Conservation (phyloP, 1,139 yeast species). For the Candida albicans region DNA sequence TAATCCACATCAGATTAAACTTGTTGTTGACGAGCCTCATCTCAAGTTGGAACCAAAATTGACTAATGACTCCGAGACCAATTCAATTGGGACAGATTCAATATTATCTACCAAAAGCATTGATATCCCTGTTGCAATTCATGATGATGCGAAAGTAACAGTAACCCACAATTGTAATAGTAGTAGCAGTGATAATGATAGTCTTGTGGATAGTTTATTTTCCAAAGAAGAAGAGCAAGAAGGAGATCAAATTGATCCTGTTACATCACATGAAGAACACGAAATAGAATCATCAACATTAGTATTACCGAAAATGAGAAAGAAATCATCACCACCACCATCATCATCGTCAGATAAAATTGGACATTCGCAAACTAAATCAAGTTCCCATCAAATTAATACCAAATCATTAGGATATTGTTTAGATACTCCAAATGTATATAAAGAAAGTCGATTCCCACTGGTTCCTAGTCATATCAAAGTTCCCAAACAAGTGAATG, state of each 20-base stretch:
- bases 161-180: background rate
- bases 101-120: background rate
- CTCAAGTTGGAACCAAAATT: background rate
- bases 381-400: slow-evolving; percentile 19
- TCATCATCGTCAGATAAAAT: background rate
- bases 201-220: slow-evolving; percentile 8
- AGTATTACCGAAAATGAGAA: slow-evolving; percentile 6
- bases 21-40: background rate
- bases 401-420: slow-evolving; percentile 35
- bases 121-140: background rate
- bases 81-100: background rate
- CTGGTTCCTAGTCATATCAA: slow-evolving; percentile 2
- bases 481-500: background rate
- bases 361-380: slow-evolving; percentile 17
- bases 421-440: slow-evolving; percentile 35
- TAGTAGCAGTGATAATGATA: slow-evolving; percentile 1
- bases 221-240: slow-evolving; percentile 1
- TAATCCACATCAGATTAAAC: background rate
- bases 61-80: background rate
- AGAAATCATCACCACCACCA: too few species aligned
- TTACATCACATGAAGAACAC: slow-evolving; percentile 1
- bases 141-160: background rate
- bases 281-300: background rate
- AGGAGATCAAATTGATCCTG: background rate
- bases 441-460: slow-evolving; percentile 31